Evolutionary conservation across 345 rosid species (phyloP).

Genomic region (Boechera retrofracta): DNA sequence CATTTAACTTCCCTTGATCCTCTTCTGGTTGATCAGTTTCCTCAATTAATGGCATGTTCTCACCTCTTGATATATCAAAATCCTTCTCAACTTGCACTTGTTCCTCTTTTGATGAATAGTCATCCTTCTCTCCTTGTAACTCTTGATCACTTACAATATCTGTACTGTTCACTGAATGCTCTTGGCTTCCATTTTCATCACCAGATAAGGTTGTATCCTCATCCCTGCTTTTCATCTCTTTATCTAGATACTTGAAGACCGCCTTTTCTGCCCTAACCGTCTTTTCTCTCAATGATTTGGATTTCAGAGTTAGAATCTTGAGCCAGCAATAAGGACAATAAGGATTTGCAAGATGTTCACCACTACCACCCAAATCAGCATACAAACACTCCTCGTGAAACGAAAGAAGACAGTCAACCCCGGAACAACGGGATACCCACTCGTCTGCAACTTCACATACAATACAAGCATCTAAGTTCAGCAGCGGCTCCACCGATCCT

Average conservation of each 20-base stretch:
- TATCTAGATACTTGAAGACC: constrained; percentile 26
- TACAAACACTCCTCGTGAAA: constrained; percentile 39
- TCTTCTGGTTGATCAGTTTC: not conserved
- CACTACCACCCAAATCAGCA: constrained; percentile 1
- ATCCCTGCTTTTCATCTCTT: constrained; percentile 12
- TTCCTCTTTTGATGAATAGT: constrained; percentile 11
- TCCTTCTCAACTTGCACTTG: constrained; percentile 23
- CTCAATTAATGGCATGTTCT: constrained; percentile 2
- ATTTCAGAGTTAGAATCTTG: not conserved
- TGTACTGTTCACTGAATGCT: constrained; percentile 21
- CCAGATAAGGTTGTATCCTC: not conserved
- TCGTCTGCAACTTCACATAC: constrained; percentile 28
- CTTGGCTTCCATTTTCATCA: constrained; percentile 6
- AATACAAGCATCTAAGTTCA: constrained; percentile 37
- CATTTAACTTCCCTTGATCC: not conserved
- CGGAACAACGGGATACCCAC: constrained; percentile 24
- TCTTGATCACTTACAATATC: constrained; percentile 28
- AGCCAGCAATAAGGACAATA: constrained; percentile 47
- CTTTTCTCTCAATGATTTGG: constrained; percentile 13
- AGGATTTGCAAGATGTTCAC: constrained; percentile 22
- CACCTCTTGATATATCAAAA: constrained; percentile 32
- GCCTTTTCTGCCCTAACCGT: constrained; percentile 24
- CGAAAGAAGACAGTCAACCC: constrained; percentile 27
- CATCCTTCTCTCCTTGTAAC: constrained; percentile 22
- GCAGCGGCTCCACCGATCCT: not conserved